Evolutionary conservation across 306 rosid species (phyloP).

Genomic region (Acacia crassicarpa): DNA sequence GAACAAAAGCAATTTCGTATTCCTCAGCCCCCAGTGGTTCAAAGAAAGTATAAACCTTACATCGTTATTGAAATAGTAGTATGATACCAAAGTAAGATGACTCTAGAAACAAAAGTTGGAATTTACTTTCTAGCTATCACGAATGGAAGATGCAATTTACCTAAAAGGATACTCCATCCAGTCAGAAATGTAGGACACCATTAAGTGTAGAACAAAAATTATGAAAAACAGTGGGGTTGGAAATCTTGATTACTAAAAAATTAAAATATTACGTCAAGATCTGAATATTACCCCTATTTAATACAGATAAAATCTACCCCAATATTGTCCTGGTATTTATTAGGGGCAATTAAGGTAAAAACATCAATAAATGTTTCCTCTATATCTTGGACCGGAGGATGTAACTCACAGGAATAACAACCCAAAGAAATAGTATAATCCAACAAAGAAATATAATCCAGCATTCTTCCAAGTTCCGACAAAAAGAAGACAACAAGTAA

Average conservation of each 20-base stretch:
- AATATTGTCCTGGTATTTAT: not conserved
- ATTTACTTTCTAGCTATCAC: too few species aligned
- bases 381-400: not conserved
- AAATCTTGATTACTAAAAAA: not conserved
- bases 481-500: not conserved
- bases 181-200: too few species aligned
- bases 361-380: not conserved
- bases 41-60: not conserved
- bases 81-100: not conserved
- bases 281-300: not conserved
- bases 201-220: not conserved
- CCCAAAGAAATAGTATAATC: not conserved
- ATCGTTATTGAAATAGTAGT: not conserved
- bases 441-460: constrained; percentile 18
- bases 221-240: not conserved
- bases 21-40: not conserved
- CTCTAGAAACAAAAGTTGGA: not conserved
- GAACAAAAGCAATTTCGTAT: not conserved
- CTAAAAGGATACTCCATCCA: not conserved
- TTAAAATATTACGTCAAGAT: not conserved
- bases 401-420: not conserved
- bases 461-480: not conserved
- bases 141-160: not conserved
- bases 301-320: not conserved
- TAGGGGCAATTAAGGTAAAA: not conserved